Base-by-base conservation (phyloP, 116 monocot genomes). In the Phalaenopsis hybrid region DNA sequence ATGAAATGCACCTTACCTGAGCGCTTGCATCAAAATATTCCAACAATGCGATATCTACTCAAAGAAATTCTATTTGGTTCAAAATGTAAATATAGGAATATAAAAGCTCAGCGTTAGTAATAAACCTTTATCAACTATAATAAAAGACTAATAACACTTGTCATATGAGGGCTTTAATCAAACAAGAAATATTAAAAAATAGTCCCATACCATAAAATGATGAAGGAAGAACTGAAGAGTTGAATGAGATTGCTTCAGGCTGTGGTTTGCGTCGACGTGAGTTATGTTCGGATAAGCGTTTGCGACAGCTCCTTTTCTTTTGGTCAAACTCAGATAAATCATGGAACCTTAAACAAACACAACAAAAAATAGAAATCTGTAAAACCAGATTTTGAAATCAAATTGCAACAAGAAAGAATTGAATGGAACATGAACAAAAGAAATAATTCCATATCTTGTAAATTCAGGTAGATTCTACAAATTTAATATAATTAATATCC, bases 251-350 rank as follows among this genome's bases (percentile, higher is more conserved):
- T 2, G 86, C 74, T 15, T 87, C 87, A 12, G 88, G 33, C 50
- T 85, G 91, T 45, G 93, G 93, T 81, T 95, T 95, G 12, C 13
- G 91, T 88, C 6, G 88, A 7, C 95, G 89, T 37, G 95, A 91
- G 85, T 95, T 95, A 80, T 95, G 95, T 83, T 93, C 93, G 89
- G 91, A 93, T 63, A 95, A 79, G 5, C 95, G 91, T 50, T 88
- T 88, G 1, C 93, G 89, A 80, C 93, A 95, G 83, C 95, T 95
- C 82, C 95, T 81, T 79, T 95, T 95, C 78, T 89, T 91, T 80
- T 90, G 78, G 78, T 95, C 95, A 86, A 95, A 95, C 88, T 91
- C 93, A 12, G 88, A 81, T 73, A 95, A 76, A 31, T 82, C 86
- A 82, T 95, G 95, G 80, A 95, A 95, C 89, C 93, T 95, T 73